Evolutionary conservation across 805 yeast species (phyloP).

Genomic region (Pichia kluyveri): DNA sequence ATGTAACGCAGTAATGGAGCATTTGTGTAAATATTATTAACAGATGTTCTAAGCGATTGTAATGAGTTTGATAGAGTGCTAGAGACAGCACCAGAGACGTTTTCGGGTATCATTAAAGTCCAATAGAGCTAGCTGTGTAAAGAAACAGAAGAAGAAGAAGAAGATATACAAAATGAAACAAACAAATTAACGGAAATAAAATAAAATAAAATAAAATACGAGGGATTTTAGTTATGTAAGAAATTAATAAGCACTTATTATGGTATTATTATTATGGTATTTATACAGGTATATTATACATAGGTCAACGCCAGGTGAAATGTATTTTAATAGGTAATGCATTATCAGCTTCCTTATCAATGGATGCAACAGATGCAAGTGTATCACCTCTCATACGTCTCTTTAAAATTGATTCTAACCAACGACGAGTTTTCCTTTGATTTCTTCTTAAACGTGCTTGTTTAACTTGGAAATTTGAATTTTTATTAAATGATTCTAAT

Average conservation of each 20-base stretch:
- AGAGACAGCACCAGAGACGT: not conserved
- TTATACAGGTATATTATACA: too few species aligned
- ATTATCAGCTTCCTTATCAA: not conserved
- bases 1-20: conserved; percentile 24
- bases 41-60: not conserved
- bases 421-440: not conserved
- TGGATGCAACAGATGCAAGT: not conserved
- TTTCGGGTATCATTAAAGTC: not conserved
- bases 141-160: not conserved
- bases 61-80: not conserved
- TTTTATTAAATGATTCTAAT: not conserved
- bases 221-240: too few species aligned
- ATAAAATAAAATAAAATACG: too few species aligned
- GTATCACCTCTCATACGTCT: not conserved
- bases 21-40: conserved; percentile 9
- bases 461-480: not conserved
- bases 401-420: not conserved
- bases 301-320: not conserved
- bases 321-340: not conserved
- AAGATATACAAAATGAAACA: too few species aligned
- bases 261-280: too few species aligned
- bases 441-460: not conserved
- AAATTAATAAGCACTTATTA: too few species aligned
- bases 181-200: too few species aligned
- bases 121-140: too few species aligned